Conservation (phyloP, 176 grass and related monocot genomes). For the Avena insularis region DNA sequence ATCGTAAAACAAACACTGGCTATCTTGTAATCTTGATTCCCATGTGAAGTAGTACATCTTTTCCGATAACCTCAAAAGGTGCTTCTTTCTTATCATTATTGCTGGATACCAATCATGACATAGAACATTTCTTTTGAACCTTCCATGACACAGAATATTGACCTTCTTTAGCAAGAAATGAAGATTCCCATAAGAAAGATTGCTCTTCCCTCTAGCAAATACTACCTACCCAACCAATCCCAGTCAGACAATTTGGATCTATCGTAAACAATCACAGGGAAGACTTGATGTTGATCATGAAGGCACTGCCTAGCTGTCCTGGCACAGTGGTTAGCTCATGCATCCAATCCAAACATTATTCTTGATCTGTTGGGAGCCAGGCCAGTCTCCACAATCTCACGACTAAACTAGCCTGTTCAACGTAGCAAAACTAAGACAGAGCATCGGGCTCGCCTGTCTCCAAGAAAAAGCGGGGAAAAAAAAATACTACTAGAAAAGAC, state of each 20-base stretch:
- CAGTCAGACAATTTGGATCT: not conserved
- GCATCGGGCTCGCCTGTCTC: not conserved
- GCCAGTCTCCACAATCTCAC: not conserved
- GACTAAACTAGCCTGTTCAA: conserved; percentile 29
- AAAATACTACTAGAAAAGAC: not conserved
- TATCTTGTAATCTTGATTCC: not conserved
- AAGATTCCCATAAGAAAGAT: not conserved
- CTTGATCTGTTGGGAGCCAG: not conserved
- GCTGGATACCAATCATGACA: not conserved
- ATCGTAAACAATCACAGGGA: not conserved
- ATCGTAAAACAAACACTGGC: conserved; percentile 3
- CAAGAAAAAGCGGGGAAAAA: not conserved
- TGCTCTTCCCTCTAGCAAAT: not conserved
- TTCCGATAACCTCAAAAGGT: not conserved
- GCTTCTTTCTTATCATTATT: not conserved
- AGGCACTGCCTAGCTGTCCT: conserved; percentile 16
- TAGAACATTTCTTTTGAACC: too few relatives aligned
- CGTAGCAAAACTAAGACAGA: not conserved
- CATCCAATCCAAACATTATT: conserved; percentile 12
- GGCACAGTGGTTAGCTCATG: conserved; percentile 29
- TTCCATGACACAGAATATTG: conserved; percentile 20
- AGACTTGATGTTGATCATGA: conserved; percentile 47
- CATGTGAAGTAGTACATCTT: not conserved
- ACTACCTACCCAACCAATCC: conserved; percentile 26
- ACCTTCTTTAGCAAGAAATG: not conserved